Evolutionary conservation across 2,329 filamentous ascomycete species (phyloP), one percentile per base, ranked within the genome.

Genomic region (Penicillium sumatraense): DNA sequence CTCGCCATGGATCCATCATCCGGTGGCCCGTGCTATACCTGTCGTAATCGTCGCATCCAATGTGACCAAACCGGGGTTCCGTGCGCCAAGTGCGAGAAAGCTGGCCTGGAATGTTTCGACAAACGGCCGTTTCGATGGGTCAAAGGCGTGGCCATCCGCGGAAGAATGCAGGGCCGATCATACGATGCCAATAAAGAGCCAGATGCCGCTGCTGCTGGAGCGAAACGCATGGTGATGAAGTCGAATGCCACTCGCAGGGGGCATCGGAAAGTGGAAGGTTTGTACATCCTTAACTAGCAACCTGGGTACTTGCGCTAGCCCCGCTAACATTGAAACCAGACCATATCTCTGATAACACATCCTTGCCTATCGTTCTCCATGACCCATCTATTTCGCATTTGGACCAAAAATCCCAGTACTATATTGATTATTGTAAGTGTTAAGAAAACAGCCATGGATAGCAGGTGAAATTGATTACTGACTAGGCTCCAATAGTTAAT

Each of bases 81-180:
- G 6, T 74, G 72, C 46, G 51, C 47, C 23, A 74, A 74, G 61
- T 74, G 72, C 44, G 45, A 64, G 33, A 73, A 69, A 35, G 65
- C 66, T 9, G 72, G 69, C 2, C 26, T 73, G 8, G 64, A 73
- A 62, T 74, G 72, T 42, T 61, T 65, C 27, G 65, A 70, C 29
- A 68, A 68, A 55, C 60, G 72, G 18, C 72, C 72, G 5, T 44
- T 72, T 3, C 57, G 69, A 61, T 74, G 72, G 72, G 72, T 73
- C 4, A 63, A 70, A 42, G 72, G 72, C 5, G 68, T 72, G n/a
- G 68, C 68, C 6, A 68, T 72, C 46, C 72, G 72, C 9, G 71
- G 72, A 10, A 66, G 64, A 21, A 61, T 71, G 62, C 64, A 65
- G 49, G 69, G 69, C 3, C 45, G 60, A 18, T 62, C 62, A 7